These are phyloP conservation scores for Candida broadrunensis DNA, from an alignment of 805 yeast species.

Conservation along the genomic window DNA sequence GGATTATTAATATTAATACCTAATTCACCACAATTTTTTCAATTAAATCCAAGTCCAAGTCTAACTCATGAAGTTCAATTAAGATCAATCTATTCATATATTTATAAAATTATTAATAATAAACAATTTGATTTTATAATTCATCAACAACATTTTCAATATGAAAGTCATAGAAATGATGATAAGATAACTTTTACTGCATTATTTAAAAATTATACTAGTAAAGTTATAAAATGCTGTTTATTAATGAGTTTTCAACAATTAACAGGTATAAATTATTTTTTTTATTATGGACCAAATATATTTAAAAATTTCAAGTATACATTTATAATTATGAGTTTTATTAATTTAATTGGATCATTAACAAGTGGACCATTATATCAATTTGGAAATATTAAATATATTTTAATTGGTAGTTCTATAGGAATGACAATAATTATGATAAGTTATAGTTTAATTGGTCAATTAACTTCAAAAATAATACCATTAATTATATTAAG, in stretches of 20 bases:
- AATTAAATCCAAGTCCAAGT: background rate
- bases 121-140: background rate
- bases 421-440: constrained; percentile 13
- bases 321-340: constrained; percentile 11
- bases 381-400: constrained; percentile 7
- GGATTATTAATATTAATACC: constrained; percentile 1
- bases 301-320: constrained; percentile 18
- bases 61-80: background rate
- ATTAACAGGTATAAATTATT: constrained; percentile 30
- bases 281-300: constrained; percentile 26
- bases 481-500: constrained; percentile 12
- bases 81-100: background rate
- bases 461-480: constrained; percentile 3
- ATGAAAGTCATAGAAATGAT: background rate
- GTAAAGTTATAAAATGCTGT: constrained; percentile 12
- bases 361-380: constrained; percentile 14
- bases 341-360: constrained; percentile 18
- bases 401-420: constrained; percentile 11
- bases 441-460: constrained; percentile 11
- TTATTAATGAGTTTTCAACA: constrained; percentile 30
- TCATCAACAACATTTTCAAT: background rate
- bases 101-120: constrained; percentile 39
- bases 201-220: background rate
- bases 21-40: constrained; percentile 1
- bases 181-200: background rate